Conservation (phyloP, 306 rosid species). For the Lathyrus sativus region DNA sequence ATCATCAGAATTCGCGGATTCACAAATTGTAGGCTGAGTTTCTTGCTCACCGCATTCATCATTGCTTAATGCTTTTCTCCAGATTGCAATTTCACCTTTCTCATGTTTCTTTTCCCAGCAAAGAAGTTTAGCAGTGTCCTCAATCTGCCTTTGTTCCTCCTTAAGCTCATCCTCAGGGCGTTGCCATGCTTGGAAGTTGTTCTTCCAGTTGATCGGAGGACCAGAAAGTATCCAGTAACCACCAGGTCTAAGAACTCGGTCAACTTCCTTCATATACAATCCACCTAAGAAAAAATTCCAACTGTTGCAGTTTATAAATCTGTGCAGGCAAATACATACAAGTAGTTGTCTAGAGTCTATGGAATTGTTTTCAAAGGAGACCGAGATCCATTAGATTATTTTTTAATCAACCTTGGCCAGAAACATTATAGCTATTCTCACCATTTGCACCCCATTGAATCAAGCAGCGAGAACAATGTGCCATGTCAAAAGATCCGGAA, state of each 20-base stretch:
- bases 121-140: slow-evolving; percentile 64
- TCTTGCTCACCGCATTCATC: slow-evolving; percentile 53
- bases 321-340: neutral
- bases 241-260: slow-evolving; percentile 86
- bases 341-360: slow-evolving; percentile 2
- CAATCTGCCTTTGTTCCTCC: slow-evolving; percentile 80
- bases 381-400: slow-evolving; percentile 16
- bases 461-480: slow-evolving; percentile 88
- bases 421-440: slow-evolving; percentile 40
- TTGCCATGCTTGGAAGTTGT: slow-evolving; percentile 63
- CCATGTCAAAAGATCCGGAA: slow-evolving; percentile 82
- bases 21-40: slow-evolving; percentile 50
- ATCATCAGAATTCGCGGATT: slow-evolving; percentile 43
- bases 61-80: slow-evolving; percentile 55
- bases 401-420: slow-evolving; percentile 14
- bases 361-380: slow-evolving; percentile 6
- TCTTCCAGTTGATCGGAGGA: slow-evolving; percentile 79
- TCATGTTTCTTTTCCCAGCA: slow-evolving; percentile 90
- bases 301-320: neutral
- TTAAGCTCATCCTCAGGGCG: slow-evolving; percentile 65
- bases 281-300: slow-evolving; percentile 58
- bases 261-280: slow-evolving; percentile 82
- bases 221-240: slow-evolving; percentile 91
- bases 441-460: slow-evolving; percentile 82
- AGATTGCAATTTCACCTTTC: slow-evolving; percentile 79